Evolutionary conservation across 192 early-diverging fungal species (phyloP), one percentile per base, ranked within the genome.

Genomic region (Obelidium mucronatum): DNA sequence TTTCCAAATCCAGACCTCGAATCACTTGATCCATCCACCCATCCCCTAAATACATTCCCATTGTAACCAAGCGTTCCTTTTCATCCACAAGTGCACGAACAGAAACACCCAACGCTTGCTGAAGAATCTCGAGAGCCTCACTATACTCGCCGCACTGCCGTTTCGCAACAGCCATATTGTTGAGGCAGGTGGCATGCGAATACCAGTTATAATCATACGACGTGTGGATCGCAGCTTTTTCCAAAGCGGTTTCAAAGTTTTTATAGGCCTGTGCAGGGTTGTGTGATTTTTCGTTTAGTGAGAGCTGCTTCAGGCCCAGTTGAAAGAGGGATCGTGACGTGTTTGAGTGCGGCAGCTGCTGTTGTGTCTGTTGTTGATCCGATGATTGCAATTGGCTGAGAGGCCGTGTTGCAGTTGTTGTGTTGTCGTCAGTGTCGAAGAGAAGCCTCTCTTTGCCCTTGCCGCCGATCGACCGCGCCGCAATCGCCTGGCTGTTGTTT

Each of bases 1-100:
- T 11, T 13, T 74, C 58, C 35, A 74, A 39, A 54, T 36, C 51
- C 5, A 72, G 36, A 15, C 34, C 13, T 4, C 28, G 11, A 40
- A 74, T 37, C n/a, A 74, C 72, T 31, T 40, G 30, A 51, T 74
- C 72, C 72, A 74, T 62, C 72, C 72, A 74, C 5, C 31, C 56
- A 42, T 54, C 52, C 6, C 33, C 42, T 1, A 51, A 2, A 24
- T 39, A 24, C 52, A 62, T 74, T 13, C 59, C 39, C 59, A 42
- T 17, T 11, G 33, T 31, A 8, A 17, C 13, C 40, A 74, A 39
- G 15, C 28, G 42, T 22, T 31, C n/a, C 33, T 62, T 60, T 40
- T 74, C 72, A 13, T 15, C 42, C 15, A 58, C 56, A 33, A 74
- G 58, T 13, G 72, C 72, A 24, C 30, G 26, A 22, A 42, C 34